phyloP scores from a whole-genome alignment of 2,329 filamentous ascomycete species.

The Calonectria fujianensis region DNA sequence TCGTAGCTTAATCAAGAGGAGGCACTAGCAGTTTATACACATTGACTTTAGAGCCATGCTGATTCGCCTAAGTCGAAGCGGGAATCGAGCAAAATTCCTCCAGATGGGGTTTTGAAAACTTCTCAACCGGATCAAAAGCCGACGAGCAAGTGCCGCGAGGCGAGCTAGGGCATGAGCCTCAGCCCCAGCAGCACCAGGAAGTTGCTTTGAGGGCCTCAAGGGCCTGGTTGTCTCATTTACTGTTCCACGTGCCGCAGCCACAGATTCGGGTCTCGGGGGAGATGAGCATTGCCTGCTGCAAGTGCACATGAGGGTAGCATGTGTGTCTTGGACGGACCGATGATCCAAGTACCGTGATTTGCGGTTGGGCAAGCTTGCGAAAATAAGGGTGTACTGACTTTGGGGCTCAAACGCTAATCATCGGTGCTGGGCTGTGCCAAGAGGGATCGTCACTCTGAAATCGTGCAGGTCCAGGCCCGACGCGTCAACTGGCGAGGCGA shows the following conservation, averaged over 20 bases:
- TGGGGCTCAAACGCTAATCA: conserved; percentile 27
- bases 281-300: conserved; percentile 20
- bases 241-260: conserved; percentile 32
- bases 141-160: conserved; percentile 24
- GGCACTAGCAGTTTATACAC: conserved; percentile 21
- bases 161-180: conserved; percentile 11
- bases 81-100: conserved; percentile 13
- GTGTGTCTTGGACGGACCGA: conserved; percentile 32
- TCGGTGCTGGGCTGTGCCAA: conserved; percentile 27
- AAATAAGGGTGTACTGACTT: conserved; percentile 20
- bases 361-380: conserved; percentile 2
- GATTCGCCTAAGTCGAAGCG: not conserved
- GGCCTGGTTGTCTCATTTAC: conserved; percentile 11
- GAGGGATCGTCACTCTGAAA: conserved; percentile 26
- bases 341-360: conserved; percentile 25
- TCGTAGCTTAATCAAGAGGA: conserved; percentile 8
- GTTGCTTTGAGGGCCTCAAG: not conserved
- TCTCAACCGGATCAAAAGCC: not conserved
- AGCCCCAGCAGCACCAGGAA: conserved; percentile 14
- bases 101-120: not conserved
- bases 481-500: not conserved
- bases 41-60: not conserved
- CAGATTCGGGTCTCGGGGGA: conserved; percentile 25
- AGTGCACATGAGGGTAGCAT: conserved; percentile 6
- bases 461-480: conserved; percentile 20